Evolutionary conservation across 768 basidiomycete genomes (phyloP), one percentile per base, ranked within the genome.

Genomic region (Chalciporus pseudorubinellus): DNA sequence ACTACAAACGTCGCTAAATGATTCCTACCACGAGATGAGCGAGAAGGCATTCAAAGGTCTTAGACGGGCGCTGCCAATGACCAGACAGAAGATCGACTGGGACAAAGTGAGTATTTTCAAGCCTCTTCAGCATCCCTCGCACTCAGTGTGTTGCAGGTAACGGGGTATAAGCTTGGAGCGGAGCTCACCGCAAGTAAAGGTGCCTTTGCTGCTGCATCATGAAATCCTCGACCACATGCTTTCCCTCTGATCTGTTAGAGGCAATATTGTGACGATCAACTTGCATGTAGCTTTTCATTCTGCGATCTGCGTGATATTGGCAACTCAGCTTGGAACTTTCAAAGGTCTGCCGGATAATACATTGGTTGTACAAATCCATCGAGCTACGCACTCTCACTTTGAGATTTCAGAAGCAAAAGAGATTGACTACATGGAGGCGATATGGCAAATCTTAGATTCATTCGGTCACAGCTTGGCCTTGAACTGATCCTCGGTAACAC

Each of bases 31-130:
- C 38, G 85, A 90, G 59, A 87, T 99, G 83, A 82, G 88, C 36
- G 95, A 98, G 62, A 93, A 92, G 72, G 88, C 89, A 1, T 98
- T 98, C 80, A 92, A 91, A 69, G 84, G 87, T 6, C 76, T 99
- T 45, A 77, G 97, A 59, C 80, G 97, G 33, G 93, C 94, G 1
- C 70, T 99, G 51, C 97, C 95, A 0, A 74, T 98, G 63, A 98
- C 94, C 12, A 79, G 92, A 59, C 89, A 92, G 65, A 98, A 98
- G 70, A 69, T 98, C 33, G 94, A 98, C 53, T 99, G 97, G 95
- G 93, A 95, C 56, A 92, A 86, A 78, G 92, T 89, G 50, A 11
- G 74, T 44, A 22, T 57, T 12, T 50, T 42, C 10, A 10, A 3
- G 26, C 20, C 3, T 34, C 2, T 22, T 29, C 26, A 14, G 43